These are phyloP conservation scores for Hibiscus trionum DNA, from an alignment of 345 rosid genomes.

Conservation along the genomic window DNA sequence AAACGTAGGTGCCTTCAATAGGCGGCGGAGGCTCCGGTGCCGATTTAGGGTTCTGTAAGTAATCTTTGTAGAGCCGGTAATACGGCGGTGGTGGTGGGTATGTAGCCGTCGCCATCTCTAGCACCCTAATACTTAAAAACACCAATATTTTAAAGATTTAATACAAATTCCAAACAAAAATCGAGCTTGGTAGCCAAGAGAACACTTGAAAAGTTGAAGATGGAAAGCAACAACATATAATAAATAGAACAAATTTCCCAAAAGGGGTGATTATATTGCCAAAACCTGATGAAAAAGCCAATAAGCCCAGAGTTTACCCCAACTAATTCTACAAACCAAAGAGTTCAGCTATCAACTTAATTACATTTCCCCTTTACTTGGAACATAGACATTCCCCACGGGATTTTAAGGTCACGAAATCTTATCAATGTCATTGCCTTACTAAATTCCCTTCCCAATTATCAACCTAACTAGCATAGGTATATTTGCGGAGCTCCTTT, in stretches of 20 bases:
- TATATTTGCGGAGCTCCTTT: neutral
- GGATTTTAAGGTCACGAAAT: neutral
- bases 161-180: neutral
- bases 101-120: constrained; percentile 71
- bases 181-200: neutral
- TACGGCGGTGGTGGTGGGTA: constrained; percentile 93
- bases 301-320: neutral
- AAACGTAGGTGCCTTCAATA: constrained; percentile 64
- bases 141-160: neutral
- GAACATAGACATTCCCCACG: neutral
- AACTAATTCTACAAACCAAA: neutral
- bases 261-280: neutral
- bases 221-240: neutral
- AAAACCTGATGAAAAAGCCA: neutral
- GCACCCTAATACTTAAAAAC: neutral
- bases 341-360: neutral
- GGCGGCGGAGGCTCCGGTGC: constrained; percentile 82
- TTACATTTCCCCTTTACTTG: neutral
- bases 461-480: neutral
- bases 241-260: neutral
- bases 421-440: neutral
- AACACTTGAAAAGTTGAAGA: neutral
- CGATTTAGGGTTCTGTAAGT: constrained; percentile 48
- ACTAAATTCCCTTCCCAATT: neutral
- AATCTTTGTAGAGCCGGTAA: constrained; percentile 86